Conservation (phyloP, 306 rosid species). For the Dalbergia oliveri region DNA sequence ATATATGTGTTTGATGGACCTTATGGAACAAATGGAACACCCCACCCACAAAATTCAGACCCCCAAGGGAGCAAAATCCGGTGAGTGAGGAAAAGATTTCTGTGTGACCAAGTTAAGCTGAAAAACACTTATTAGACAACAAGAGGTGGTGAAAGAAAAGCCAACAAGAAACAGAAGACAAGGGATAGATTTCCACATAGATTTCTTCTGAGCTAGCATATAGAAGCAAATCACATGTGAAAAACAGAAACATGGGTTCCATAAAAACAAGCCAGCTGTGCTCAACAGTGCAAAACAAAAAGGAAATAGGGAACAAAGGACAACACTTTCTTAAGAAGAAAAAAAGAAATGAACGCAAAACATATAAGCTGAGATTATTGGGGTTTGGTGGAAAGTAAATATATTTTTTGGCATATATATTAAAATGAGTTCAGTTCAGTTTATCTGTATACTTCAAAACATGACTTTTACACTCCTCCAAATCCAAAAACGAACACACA, state of each 20-base stretch:
- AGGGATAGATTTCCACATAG: conserved; percentile 19
- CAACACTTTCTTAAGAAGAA: neutral
- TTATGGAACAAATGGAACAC: conserved; percentile 34
- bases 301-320: neutral
- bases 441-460: too few species aligned
- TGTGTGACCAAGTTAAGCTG: neutral
- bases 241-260: neutral
- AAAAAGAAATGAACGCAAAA: neutral
- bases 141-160: neutral
- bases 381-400: too few species aligned
- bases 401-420: too few species aligned
- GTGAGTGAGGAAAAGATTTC: neutral
- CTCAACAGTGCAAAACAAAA: conserved; percentile 19
- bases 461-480: too few species aligned
- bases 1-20: conserved; percentile 25
- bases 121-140: neutral
- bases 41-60: conserved; percentile 42
- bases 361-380: too few species aligned
- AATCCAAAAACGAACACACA: neutral
- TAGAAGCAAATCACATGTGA: conserved; percentile 15
- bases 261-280: neutral
- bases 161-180: conserved; percentile 39
- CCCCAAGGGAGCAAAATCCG: conserved; percentile 18
- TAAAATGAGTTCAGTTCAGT: too few species aligned
- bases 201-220: conserved; percentile 27